A percentile compares a stretch with the other conserved stretches of the same genome.
phyloP scores from a whole-genome alignment of 2,329 filamentous ascomycete genomes.

The Cladophialophora exuberans region DNA sequence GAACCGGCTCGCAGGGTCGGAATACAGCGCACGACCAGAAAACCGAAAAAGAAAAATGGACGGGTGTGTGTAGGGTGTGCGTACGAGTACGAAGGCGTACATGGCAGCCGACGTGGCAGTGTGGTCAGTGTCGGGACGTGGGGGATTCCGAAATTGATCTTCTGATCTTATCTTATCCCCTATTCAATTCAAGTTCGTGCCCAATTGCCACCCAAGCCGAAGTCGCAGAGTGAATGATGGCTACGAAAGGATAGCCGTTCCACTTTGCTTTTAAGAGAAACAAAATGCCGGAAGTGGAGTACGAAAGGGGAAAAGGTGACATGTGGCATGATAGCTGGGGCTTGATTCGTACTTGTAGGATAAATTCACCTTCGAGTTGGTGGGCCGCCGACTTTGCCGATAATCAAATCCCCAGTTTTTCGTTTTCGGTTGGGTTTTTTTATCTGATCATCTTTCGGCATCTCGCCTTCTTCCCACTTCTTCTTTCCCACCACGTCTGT shows the following conservation, averaged over 20 bases:
- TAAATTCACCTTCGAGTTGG: too few species aligned
- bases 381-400: neutral
- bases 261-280: slow-evolving; percentile 4
- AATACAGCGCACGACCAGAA: too few species aligned
- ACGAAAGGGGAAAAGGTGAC: too few species aligned
- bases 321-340: too few species aligned
- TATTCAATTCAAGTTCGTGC: neutral
- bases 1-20: too few species aligned
- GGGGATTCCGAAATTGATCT: neutral
- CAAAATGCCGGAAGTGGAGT: slow-evolving; percentile 1
- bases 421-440: neutral
- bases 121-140: too few species aligned
- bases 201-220: too few species aligned
- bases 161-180: slow-evolving; percentile 13
- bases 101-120: too few species aligned
- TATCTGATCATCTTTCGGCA: slow-evolving; percentile 3
- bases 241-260: slow-evolving; percentile 5
- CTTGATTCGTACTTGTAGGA: too few species aligned
- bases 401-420: neutral
- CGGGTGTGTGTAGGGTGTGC: too few species aligned
- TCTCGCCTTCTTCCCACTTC: neutral
- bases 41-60: too few species aligned
- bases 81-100: too few species aligned
- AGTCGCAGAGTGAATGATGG: slow-evolving; percentile 5
- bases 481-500: neutral